phyloP scores from a whole-genome alignment of 331 rosid genomes.

The Acacia concinna region DNA sequence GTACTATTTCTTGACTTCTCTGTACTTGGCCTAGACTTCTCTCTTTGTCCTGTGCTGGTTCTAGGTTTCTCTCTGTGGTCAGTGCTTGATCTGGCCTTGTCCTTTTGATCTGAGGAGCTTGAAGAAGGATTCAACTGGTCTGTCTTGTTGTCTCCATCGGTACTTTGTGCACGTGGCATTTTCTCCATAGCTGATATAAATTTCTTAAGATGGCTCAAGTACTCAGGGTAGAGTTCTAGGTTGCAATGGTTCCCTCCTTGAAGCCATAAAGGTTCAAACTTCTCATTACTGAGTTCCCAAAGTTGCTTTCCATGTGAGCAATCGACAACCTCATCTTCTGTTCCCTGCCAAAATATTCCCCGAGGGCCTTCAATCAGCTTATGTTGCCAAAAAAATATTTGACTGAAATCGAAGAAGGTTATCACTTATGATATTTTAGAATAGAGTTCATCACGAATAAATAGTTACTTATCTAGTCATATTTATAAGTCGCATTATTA shows the following conservation, averaged over 20 bases:
- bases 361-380: background rate
- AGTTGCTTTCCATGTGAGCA: slow-evolving; percentile 67
- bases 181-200: slow-evolving; percentile 63
- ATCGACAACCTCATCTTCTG: slow-evolving; percentile 75
- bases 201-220: slow-evolving; percentile 59
- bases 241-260: slow-evolving; percentile 67
- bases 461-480: too few species aligned
- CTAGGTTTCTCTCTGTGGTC: slow-evolving; percentile 45
- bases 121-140: slow-evolving; percentile 31
- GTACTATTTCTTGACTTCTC: slow-evolving; percentile 53
- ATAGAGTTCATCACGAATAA: background rate
- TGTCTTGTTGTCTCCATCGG: slow-evolving; percentile 11
- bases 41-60: slow-evolving; percentile 48
- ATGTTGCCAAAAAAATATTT: background rate
- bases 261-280: slow-evolving; percentile 73
- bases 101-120: slow-evolving; percentile 25
- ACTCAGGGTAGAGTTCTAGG: slow-evolving; percentile 64
- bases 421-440: background rate
- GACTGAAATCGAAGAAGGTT: background rate
- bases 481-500: background rate
- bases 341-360: slow-evolving; percentile 45
- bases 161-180: slow-evolving; percentile 27
- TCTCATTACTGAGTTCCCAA: slow-evolving; percentile 72
- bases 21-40: slow-evolving; percentile 49
- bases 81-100: slow-evolving; percentile 48